Conservation (phyloP, 441 rosid species). For the Theobroma grandiflorum region DNA sequence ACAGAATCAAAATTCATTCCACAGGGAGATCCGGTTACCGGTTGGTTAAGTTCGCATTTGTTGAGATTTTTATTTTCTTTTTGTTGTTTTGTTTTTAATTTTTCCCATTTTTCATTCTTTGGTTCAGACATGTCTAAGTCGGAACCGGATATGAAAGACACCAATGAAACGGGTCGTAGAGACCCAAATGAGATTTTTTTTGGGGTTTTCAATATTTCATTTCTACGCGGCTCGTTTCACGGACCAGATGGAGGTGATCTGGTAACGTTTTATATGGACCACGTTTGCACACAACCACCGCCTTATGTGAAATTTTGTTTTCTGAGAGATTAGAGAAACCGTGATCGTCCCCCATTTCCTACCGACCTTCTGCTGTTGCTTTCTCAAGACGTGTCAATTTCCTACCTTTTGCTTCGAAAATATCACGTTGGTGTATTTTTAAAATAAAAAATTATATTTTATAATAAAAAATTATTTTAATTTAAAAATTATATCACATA, state of each 20-base stretch:
- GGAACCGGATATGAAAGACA: too few species aligned
- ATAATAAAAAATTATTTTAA: too few species aligned
- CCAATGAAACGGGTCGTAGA: background rate
- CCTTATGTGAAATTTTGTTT: background rate
- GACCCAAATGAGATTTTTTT: conserved; percentile 11
- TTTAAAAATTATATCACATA: too few species aligned
- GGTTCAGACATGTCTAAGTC: too few species aligned
- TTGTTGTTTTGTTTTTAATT: background rate
- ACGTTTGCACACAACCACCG: conserved; percentile 28
- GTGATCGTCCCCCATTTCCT: conserved; percentile 7
- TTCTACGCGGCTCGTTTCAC: conserved; percentile 42
- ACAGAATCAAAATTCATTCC: background rate
- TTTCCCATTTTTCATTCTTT: background rate
- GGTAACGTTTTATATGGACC: conserved; percentile 26
- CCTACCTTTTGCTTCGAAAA: background rate
- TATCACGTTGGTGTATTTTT: too few species aligned
- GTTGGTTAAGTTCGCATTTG: background rate
- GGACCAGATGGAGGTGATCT: conserved; percentile 37
- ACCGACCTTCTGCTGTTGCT: conserved; percentile 12
- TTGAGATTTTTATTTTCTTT: background rate
- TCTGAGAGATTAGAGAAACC: background rate
- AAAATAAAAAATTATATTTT: too few species aligned
- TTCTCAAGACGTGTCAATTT: conserved; percentile 9
- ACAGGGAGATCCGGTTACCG: conserved; percentile 37
- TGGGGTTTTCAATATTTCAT: background rate